Percentiles rank a stretch among this genome's conserved stretches.
Evolutionary conservation across 768 basidiomycete genomes (phyloP).

Genomic region (Amanita fuliginea): DNA sequence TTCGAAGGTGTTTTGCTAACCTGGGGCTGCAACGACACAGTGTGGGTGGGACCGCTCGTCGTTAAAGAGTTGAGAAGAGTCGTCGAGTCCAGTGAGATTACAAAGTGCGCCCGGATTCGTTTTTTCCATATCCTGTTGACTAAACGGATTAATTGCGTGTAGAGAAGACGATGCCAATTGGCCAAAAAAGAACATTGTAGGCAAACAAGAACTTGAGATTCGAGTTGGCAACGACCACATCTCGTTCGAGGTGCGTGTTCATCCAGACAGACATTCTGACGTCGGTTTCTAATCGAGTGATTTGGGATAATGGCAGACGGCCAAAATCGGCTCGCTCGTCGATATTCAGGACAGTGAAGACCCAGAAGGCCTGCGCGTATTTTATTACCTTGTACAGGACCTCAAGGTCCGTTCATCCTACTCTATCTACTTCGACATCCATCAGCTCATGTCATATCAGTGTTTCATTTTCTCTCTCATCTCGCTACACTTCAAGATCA

Average conservation of each 20-base stretch:
- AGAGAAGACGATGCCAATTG: constrained; percentile 98
- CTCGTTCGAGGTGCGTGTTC: constrained; percentile 76
- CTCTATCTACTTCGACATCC: constrained; percentile 1
- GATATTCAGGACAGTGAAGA: constrained; percentile 97
- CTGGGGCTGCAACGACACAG: constrained; percentile 26
- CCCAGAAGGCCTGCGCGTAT: constrained; percentile 93
- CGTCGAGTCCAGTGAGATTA: constrained; percentile 87
- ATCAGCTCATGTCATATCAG: constrained; percentile 26
- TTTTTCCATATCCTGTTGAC: not conserved
- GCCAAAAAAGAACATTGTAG: constrained; percentile 99
- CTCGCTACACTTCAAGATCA: constrained; percentile 99
- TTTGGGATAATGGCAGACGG: constrained; percentile 52
- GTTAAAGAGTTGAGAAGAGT: constrained; percentile 93
- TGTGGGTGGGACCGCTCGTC: constrained; percentile 90
- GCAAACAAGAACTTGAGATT: constrained; percentile 96
- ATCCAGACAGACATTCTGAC: not conserved
- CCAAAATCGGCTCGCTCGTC: constrained; percentile 94
- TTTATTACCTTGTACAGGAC: constrained; percentile 98
- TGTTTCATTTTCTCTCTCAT: constrained; percentile 98
- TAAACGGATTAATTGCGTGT: constrained; percentile 3
- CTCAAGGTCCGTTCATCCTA: constrained; percentile 55
- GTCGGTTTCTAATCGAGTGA: not conserved
- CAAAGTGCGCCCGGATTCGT: constrained; percentile 49
- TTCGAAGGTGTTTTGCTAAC: not conserved
- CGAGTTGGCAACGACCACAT: constrained; percentile 92